Evolutionary conservation across 768 basidiomycete species (phyloP), one percentile per base, ranked within the genome.

Genomic region (Xanthoconium purpureum): DNA sequence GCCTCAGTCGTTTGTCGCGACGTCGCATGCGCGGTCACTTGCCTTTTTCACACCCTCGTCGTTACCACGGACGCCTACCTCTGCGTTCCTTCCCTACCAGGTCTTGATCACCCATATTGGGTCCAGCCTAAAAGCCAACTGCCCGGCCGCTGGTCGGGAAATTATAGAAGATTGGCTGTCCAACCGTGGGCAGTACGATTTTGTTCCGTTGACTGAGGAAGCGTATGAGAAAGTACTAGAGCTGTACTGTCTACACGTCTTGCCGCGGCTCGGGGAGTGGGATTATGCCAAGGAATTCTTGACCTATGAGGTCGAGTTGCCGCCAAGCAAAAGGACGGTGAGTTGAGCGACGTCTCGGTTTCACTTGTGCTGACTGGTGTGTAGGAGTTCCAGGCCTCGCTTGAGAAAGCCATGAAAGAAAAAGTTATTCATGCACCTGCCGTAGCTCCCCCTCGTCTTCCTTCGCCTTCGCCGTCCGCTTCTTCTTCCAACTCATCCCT

Each of bases 81-180:
- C 86, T 53, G 79, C 81, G 36, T 84, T 78, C 68, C 77, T 93
- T 45, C 91, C 91, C 5, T 68, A 84, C 1, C 83, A 84, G 61
- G 80, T 93, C 35, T 75, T 92, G 38, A 74, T 84, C 42, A 88
- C 91, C 0, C 78, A 91, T 24, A 78, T 85, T 6, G 81, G 88
- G 52, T 83, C 87, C 32, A 85, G 84, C 62, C 74, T 91, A 36
- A 90, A 88, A 62, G 69, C 87, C 4, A 81, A 82, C 33, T 82
- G 80, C 47, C 78, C 84, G 1, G 80, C 81, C 29, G 73, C 83
- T 12, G 89, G 85, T 0, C 75, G 87, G 20, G 74, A 76, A 20
- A 83, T 92, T 47, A 80, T 84, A 18, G 91, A 94, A 66, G 84
- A 91, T 40, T 94, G 91, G 91, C 74, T 94, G 24, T 83, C 85